These are phyloP conservation scores for Fragilaria crotonensis DNA, from an alignment of 108 stramenopile genomes.

Conservation along the genomic window DNA sequence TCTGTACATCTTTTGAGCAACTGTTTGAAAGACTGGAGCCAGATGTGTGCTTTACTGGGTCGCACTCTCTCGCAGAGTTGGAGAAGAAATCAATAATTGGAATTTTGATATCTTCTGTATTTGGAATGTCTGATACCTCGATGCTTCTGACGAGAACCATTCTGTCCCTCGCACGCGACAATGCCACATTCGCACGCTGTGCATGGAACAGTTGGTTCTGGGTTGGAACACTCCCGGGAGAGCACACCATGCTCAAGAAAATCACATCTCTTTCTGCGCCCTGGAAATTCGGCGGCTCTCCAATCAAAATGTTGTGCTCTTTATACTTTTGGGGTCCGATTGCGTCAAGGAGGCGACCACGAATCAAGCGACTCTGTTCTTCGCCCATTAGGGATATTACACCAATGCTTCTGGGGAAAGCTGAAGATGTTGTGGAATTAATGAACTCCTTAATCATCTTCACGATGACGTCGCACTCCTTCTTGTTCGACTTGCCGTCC, in stretches of 20 bases:
- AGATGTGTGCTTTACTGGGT: no score
- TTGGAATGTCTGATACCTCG: slow-evolving; percentile 34
- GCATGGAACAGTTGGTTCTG: slow-evolving; percentile 49
- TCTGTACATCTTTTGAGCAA: slow-evolving; percentile 1
- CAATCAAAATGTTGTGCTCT: slow-evolving; percentile 42
- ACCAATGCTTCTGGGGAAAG: slow-evolving; percentile 33
- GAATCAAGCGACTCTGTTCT: slow-evolving; percentile 51
- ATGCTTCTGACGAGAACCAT: slow-evolving; percentile 48
- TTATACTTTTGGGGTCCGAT: slow-evolving; percentile 37
- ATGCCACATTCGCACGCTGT: slow-evolving; percentile 51
- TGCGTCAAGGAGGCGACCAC: slow-evolving; percentile 38
- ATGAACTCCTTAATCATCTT: slow-evolving; percentile 22
- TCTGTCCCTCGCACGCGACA: slow-evolving; percentile 46
- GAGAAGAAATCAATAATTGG: slow-evolving; percentile 41
- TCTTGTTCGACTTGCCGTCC: slow-evolving; percentile 43
- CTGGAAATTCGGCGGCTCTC: slow-evolving; percentile 56
- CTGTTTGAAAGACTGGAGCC: slow-evolving; percentile 3
- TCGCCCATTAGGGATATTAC: slow-evolving; percentile 56
- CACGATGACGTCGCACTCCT: slow-evolving; percentile 45
- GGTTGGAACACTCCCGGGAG: slow-evolving; percentile 35
- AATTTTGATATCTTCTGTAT: slow-evolving; percentile 38
- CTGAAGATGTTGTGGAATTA: background rate
- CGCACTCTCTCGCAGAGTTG: no score
- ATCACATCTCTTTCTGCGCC: slow-evolving; percentile 55
- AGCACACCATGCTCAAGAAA: slow-evolving; percentile 53